Evolutionary conservation across 257 asterid genomes (phyloP), one percentile per base, ranked within the genome.

Genomic region (Fraxinus cuspidata): DNA sequence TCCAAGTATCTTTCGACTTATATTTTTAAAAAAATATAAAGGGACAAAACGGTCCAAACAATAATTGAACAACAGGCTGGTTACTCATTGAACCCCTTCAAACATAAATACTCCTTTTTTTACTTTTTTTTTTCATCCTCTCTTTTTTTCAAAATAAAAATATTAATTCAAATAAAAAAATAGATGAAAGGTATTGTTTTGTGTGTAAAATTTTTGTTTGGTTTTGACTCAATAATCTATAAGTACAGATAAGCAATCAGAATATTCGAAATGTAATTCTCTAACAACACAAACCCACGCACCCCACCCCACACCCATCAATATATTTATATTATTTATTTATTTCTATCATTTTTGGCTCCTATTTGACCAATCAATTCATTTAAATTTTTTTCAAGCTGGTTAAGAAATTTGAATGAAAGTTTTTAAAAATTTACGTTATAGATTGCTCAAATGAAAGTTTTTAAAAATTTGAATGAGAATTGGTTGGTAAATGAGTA

Each of bases 201-300:
- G 68, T 65, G 65, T 32, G 73, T 32, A 77, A 67, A 68, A 74
- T 27, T 74, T 77, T 69, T 74, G 73, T 74, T 77, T 65, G 53
- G 70, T 23, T 75, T 56, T 79, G 78, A 71, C 68, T 66, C 73
- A 21, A 73, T 35, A 49, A 51, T n/a, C 68, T 7, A 25, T 25
- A 27, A 34, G 53, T 63, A 74, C 82, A 77, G 81, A 29, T 74
- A 69, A 76, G 84, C 87, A 70, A 74, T 51, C 70, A 35, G 84
- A 80, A 84, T 83, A 83, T 83, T 71, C 80, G 74, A 70, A 12
- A 23, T 58, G 71, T 65, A 79, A 70, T 74, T 53, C 64, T 53
- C 64, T n/a, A 19, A n/a, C 11, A 3, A 47, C 3, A 49, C 8
- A 51, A 0, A 49, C 63, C 63, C 7, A 1, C 65, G 13, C 65